Evolutionary conservation across 2,329 filamentous ascomycete species (phyloP).

Genomic region (Trichoderma lentiforme): DNA sequence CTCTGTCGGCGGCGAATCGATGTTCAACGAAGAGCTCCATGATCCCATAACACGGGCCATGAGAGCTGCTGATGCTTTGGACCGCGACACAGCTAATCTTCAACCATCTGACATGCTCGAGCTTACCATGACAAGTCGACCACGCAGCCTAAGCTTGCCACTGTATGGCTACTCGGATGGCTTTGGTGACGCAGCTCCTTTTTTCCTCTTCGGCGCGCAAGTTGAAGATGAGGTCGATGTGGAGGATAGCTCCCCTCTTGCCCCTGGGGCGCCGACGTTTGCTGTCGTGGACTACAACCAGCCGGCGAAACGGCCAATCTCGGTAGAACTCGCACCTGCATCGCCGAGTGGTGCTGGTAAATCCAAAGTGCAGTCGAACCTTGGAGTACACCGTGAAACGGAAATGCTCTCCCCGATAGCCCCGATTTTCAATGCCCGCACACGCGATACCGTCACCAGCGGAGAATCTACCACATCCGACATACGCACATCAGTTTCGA

Average conservation of each 20-base stretch:
- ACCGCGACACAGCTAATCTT: slow-evolving; percentile 53
- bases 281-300: slow-evolving; percentile 31
- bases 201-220: slow-evolving; percentile 46
- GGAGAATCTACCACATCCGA: slow-evolving; percentile 41
- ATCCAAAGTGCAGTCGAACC: slow-evolving; percentile 24
- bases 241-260: slow-evolving; percentile 19
- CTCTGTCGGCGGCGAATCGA: slow-evolving; percentile 19
- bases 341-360: slow-evolving; percentile 38
- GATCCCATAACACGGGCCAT: slow-evolving; percentile 55
- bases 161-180: slow-evolving; percentile 44
- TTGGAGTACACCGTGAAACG: background rate
- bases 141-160: slow-evolving; percentile 50
- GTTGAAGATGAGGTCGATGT: slow-evolving; percentile 23
- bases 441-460: slow-evolving; percentile 37
- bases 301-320: slow-evolving; percentile 14
- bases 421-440: slow-evolving; percentile 33
- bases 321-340: slow-evolving; percentile 24
- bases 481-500: slow-evolving; percentile 29
- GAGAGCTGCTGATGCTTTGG: slow-evolving; percentile 56
- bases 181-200: slow-evolving; percentile 44
- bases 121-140: slow-evolving; percentile 38
- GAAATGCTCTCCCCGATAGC: slow-evolving; percentile 31
- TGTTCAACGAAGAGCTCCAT: slow-evolving; percentile 27
- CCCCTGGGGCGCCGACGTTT: slow-evolving; percentile 27
- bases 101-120: slow-evolving; percentile 50